Base-by-base conservation (phyloP, 2,329 filamentous ascomycete genomes). In the Aspergillus flavus region DNA sequence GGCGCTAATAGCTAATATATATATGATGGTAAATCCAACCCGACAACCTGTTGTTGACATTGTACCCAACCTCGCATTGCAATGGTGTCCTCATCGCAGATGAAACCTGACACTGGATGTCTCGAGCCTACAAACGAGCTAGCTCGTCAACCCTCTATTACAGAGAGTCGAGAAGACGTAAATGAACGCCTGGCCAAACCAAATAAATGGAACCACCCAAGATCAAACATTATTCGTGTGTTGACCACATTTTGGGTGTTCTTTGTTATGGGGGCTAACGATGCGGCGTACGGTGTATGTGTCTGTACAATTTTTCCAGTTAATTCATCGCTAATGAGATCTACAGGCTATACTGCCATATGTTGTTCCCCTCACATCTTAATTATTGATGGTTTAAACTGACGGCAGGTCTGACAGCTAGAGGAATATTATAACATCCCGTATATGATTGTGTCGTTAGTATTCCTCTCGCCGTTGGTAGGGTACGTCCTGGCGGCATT, bases 161-260 rank as follows among this genome's bases (percentile, higher is more conserved):
- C 19, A 41, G 39, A 10, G 16, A 19, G 16, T 10, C 39, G 16
- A 4, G 36, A 41, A 16, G 39, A 41, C 16, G 3, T 3, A 1
- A 16, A 16, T 36, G 12, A 14, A 36, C 34, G 12, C 12, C 34
- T 12, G 34, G 1, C 6, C 36, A 7, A 16, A n/a, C 3, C 39
- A n/a, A 19, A 41, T 19, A 41, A n/a, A 41, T 84, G 79, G 86
- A 86, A 83, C 67, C 75, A 79, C 66, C 81, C 85, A 52, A 80
- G 75, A 12, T 73, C 74, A 1, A 88, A 86, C 62, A 76, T 81
- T 4, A 77, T 78, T 65, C 81, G 83, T 9, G 77, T 86, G 1
- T 75, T 79, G 2, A 80, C 86, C 0, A 82, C 84, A 0, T 88
- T 88, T 73, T 87, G 82, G 78, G 83, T 81, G 7, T 86, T 89